Evolutionary conservation across 73 alveolate species (phyloP).

Genomic region (Effrenium voratum): DNA sequence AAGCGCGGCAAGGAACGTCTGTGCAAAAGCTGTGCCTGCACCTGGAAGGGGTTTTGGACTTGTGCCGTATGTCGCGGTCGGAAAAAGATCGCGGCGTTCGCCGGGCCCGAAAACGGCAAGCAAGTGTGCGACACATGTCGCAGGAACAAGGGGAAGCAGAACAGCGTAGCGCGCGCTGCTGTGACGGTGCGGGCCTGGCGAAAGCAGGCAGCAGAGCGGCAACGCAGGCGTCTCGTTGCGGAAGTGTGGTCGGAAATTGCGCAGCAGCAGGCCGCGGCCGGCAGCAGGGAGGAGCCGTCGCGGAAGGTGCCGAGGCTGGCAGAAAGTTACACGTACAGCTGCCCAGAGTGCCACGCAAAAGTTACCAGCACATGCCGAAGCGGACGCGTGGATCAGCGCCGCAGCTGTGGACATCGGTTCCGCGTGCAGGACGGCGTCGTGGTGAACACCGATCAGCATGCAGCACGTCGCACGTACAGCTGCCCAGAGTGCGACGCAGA

Average conservation of each 20-base stretch:
- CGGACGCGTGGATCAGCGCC: too few relatives aligned
- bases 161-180: not conserved
- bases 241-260: not conserved
- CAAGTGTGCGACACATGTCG: not conserved
- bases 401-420: too few relatives aligned
- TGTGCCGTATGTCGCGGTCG: not conserved
- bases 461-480: too few relatives aligned
- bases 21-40: not conserved
- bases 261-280: not conserved
- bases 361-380: too few relatives aligned
- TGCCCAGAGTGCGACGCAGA: too few relatives aligned
- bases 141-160: not conserved
- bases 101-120: not conserved
- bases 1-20: not conserved
- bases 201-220: not conserved
- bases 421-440: too few relatives aligned
- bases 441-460: too few relatives aligned
- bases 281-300: not conserved
- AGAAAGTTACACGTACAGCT: too few relatives aligned
- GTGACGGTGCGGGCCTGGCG: not conserved
- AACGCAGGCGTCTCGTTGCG: not conserved
- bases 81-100: not conserved
- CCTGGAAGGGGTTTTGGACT: not conserved
- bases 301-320: too few relatives aligned
- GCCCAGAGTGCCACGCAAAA: too few relatives aligned